Percentiles rank a stretch among this genome's conserved stretches.
Conservation (phyloP, 148 eudicot genomes). For the Nepenthes mirabilis region DNA sequence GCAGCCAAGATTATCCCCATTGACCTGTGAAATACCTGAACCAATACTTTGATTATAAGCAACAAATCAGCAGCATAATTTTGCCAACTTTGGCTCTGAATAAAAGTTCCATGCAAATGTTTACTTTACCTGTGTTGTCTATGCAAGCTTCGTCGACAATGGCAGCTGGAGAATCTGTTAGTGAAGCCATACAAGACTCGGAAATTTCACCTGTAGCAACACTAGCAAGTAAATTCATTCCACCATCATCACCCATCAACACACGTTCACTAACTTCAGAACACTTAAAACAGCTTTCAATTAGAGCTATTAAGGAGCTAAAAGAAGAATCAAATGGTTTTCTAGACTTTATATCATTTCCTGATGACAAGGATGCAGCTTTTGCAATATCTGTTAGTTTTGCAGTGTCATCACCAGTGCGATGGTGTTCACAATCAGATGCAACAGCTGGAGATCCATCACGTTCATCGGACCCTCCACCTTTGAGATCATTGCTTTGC, state of each 20-base stretch:
- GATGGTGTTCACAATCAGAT: constrained; percentile 12
- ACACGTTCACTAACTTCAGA: constrained; percentile 36
- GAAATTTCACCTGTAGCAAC: constrained; percentile 80
- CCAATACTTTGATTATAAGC: background rate
- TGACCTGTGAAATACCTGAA: constrained; percentile 4
- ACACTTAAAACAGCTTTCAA: constrained; percentile 61
- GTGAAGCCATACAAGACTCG: constrained; percentile 26
- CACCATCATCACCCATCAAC: constrained; percentile 50
- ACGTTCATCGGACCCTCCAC: constrained; percentile 20
- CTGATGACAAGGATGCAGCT: constrained; percentile 10
- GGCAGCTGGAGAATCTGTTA: constrained; percentile 26
- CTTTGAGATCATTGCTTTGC: constrained; percentile 24
- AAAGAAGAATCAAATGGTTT: constrained; percentile 37
- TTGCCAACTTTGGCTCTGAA: too few species aligned
- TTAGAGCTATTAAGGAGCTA: constrained; percentile 59
- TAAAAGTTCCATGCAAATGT: background rate
- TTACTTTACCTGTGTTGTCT: background rate
- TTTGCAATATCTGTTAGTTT: constrained; percentile 18
- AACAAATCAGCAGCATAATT: background rate
- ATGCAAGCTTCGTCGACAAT: constrained; percentile 1
- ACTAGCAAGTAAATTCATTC: constrained; percentile 84
- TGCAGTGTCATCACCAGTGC: constrained; percentile 14
- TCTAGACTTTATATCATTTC: constrained; percentile 17
- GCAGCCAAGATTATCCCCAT: constrained; percentile 4
- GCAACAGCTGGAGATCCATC: constrained; percentile 19